These are phyloP conservation scores for Agapanthus africanus DNA, from an alignment of 106 monocot species.

Conservation along the genomic window DNA sequence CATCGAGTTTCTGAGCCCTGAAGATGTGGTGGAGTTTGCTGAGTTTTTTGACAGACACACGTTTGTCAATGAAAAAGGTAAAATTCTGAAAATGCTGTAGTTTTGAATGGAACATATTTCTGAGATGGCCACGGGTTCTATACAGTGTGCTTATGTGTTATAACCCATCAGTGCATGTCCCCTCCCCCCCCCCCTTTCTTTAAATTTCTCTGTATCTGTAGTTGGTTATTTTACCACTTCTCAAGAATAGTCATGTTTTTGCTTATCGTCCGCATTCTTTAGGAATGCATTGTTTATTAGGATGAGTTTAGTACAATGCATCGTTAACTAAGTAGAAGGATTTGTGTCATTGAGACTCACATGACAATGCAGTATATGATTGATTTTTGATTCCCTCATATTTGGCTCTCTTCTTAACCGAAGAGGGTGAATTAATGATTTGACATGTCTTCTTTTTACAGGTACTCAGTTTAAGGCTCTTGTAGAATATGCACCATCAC, in stretches of 20 bases:
- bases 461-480: slow-evolving; percentile 52
- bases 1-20: slow-evolving; percentile 57
- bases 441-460: slow-evolving; percentile 14
- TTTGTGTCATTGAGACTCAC: neutral
- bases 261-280: neutral
- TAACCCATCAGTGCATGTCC: neutral
- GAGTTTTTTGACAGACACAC: slow-evolving; percentile 84
- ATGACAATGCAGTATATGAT: neutral
- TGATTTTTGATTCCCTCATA: neutral
- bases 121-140: neutral
- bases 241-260: neutral
- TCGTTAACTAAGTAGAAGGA: neutral
- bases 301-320: neutral
- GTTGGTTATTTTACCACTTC: neutral
- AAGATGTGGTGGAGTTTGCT: slow-evolving; percentile 84
- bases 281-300: neutral
- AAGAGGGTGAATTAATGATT: neutral
- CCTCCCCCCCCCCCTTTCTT: too few relatives aligned
- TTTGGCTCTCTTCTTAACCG: neutral
- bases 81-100: neutral
- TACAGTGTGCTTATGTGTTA: neutral
- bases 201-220: neutral
- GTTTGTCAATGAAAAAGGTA: slow-evolving; percentile 97
- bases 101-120: neutral
- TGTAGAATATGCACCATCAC: slow-evolving; percentile 76